A percentile compares a stretch with the other conserved stretches of the same genome.
phyloP scores from a whole-genome alignment of 1,284 basidiomycete genomes.

The Trichosporon sp. region DNA sequence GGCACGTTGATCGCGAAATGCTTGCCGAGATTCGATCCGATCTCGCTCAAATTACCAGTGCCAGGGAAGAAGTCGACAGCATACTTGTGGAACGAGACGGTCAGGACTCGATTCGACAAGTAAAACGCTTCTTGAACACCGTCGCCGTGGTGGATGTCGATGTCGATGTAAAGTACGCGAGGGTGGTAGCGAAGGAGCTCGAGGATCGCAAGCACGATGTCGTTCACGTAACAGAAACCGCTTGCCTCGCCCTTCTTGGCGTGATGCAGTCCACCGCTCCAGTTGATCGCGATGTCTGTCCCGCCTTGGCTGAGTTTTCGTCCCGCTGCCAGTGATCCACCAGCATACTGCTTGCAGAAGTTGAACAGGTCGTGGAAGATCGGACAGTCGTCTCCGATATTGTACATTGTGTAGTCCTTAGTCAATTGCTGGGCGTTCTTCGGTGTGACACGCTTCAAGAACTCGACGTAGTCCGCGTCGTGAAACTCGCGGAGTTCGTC shows the following conservation, averaged over 20 bases:
- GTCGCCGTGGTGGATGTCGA: slow-evolving; percentile 96
- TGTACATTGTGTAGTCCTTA: slow-evolving; percentile 75
- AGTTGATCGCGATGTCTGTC: slow-evolving; percentile 96
- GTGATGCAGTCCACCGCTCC: slow-evolving; percentile 94
- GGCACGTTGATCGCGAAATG: slow-evolving; percentile 97
- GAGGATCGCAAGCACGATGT: slow-evolving; percentile 90
- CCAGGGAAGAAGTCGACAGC: slow-evolving; percentile 98
- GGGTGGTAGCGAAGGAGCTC: slow-evolving; percentile 86
- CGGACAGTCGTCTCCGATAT: slow-evolving; percentile 92
- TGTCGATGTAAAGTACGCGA: slow-evolving; percentile 92
- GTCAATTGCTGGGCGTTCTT: slow-evolving; percentile 60
- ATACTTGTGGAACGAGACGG: slow-evolving; percentile 99
- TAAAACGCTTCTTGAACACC: slow-evolving; percentile 98
- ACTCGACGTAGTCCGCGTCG: slow-evolving; percentile 90
- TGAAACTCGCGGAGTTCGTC: slow-evolving; percentile 90
- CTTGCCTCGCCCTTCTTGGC: slow-evolving; percentile 95
- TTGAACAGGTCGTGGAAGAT: slow-evolving; percentile 90
- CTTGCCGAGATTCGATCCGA: slow-evolving; percentile 80
- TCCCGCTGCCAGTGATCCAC: slow-evolving; percentile 85
- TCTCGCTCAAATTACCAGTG: slow-evolving; percentile 89
- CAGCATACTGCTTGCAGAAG: slow-evolving; percentile 89
- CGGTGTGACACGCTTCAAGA: slow-evolving; percentile 68
- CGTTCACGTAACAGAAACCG: slow-evolving; percentile 95
- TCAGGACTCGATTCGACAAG: slow-evolving; percentile 95
- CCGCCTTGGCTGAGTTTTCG: slow-evolving; percentile 79